These are phyloP conservation scores for Clausena lansium DNA, from an alignment of 345 rosid species.

Conservation along the genomic window DNA sequence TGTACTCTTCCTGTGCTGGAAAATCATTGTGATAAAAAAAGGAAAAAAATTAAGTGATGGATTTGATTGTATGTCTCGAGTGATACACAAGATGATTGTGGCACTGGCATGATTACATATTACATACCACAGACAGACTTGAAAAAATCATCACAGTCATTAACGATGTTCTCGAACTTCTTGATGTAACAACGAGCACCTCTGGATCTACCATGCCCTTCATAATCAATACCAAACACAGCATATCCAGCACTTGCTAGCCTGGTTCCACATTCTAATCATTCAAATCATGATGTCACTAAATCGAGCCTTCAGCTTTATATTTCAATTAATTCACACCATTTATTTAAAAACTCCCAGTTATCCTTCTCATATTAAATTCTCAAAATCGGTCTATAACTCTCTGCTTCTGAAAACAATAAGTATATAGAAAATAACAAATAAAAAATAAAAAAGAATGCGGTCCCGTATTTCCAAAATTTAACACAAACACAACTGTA, in stretches of 20 bases:
- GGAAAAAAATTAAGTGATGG: neutral
- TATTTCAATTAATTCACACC: neutral
- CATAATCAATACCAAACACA: conserved; percentile 88
- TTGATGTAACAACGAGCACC: conserved; percentile 94
- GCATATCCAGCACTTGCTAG: conserved; percentile 74
- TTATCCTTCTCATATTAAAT: neutral
- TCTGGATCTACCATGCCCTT: conserved; percentile 84
- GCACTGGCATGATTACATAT: neutral
- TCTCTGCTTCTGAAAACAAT: neutral
- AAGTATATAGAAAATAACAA: neutral
- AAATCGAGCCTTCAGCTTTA: neutral
- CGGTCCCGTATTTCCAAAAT: no score
- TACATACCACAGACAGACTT: conserved; percentile 64
- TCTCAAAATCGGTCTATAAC: neutral
- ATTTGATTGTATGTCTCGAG: neutral
- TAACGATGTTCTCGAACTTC: conserved; percentile 64
- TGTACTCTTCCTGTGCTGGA: conserved; percentile 68
- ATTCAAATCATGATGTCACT: conserved; percentile 13
- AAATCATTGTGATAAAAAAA: neutral
- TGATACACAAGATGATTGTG: neutral
- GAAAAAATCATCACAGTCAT: conserved; percentile 75
- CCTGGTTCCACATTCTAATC: conserved; percentile 75
- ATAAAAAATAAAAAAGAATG: neutral
- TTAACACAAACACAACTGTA: no score
- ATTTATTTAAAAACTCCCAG: neutral